Conservation (phyloP, 805 yeast species). For the Limtongia smithiae region DNA sequence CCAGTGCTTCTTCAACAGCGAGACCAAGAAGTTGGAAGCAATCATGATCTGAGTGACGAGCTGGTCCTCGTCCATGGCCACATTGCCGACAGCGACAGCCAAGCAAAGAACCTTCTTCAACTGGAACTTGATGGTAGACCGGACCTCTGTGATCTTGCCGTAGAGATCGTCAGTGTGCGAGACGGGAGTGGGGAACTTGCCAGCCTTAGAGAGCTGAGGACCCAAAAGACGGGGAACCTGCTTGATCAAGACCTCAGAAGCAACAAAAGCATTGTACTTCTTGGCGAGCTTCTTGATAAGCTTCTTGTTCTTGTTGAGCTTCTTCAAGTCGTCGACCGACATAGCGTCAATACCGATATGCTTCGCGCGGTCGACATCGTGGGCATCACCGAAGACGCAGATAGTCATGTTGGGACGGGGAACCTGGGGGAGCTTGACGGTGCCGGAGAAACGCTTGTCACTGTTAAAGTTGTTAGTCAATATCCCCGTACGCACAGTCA, state of each 20-base stretch:
- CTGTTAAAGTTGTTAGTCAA: no score
- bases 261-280: constrained; percentile 99
- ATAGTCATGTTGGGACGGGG: constrained; percentile 99
- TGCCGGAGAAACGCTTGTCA: constrained; percentile 99
- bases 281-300: constrained; percentile 98
- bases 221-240: constrained; percentile 99
- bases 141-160: constrained; percentile 93
- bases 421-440: constrained; percentile 95
- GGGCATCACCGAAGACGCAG: constrained; percentile 99
- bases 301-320: constrained; percentile 99
- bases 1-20: constrained; percentile 99
- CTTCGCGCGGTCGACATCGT: constrained; percentile 99
- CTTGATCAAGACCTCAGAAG: constrained; percentile 98
- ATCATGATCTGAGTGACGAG: constrained; percentile 97
- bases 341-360: constrained; percentile 98
- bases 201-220: constrained; percentile 99
- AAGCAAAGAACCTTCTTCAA: constrained; percentile 99
- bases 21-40: constrained; percentile 98
- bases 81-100: constrained; percentile 99
- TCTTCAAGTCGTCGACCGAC: constrained; percentile 99
- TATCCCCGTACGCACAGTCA: no score
- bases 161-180: constrained; percentile 98
- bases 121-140: constrained; percentile 99
- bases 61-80: constrained; percentile 97
- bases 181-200: constrained; percentile 99